phyloP scores from a whole-genome alignment of 305 asterid genomes.

The Solanum hybrid region DNA sequence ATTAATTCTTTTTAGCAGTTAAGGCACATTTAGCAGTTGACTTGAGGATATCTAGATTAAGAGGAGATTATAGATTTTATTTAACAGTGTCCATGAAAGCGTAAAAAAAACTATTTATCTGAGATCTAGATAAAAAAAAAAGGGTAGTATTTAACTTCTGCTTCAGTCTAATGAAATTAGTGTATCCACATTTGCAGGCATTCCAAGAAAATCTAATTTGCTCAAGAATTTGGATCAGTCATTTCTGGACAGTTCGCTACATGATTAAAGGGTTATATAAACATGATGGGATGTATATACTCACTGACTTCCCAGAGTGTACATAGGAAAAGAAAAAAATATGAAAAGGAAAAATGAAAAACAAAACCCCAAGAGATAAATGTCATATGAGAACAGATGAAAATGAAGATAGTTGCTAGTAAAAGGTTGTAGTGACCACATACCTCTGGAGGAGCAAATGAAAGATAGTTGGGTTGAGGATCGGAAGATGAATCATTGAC shows the following conservation, averaged over 20 bases:
- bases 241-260: not conserved
- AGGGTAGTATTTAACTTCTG: not conserved
- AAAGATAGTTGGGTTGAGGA: constrained; percentile 46
- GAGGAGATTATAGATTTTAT: not conserved
- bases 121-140: not conserved
- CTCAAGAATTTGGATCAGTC: not conserved
- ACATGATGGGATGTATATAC: not conserved
- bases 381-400: not conserved
- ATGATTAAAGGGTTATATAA: not conserved
- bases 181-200: not conserved
- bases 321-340: not conserved
- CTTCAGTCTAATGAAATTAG: not conserved
- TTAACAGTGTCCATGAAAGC: not conserved
- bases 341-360: not conserved
- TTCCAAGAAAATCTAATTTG: not conserved
- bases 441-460: constrained; percentile 97
- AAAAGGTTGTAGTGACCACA: constrained; percentile 6
- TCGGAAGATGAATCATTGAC: constrained; percentile 25
- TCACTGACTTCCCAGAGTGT: not conserved
- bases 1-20: not conserved
- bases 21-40: not conserved
- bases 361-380: not conserved
- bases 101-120: not conserved
- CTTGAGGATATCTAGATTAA: not conserved
- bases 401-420: not conserved